These are phyloP conservation scores for Yamadazyma epiphylla DNA, from an alignment of 1,139 yeast genomes.

Conservation along the genomic window DNA sequence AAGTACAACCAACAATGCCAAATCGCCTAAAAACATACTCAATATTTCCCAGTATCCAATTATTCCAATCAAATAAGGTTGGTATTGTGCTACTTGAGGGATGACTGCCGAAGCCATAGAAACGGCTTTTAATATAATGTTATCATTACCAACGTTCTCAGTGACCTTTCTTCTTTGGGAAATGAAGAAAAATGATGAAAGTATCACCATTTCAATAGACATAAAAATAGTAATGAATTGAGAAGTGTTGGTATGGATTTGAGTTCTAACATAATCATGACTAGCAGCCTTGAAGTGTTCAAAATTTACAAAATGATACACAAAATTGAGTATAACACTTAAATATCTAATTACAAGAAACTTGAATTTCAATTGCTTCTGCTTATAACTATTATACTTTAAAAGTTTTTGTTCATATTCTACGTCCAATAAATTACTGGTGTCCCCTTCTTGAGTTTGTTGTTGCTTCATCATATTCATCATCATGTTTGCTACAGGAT, in stretches of 20 bases:
- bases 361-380: constrained; percentile 27
- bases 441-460: constrained; percentile 8
- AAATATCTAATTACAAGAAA: constrained; percentile 30
- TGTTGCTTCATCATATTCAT: constrained; percentile 17
- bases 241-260: constrained; percentile 9
- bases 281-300: constrained; percentile 29
- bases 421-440: constrained; percentile 17
- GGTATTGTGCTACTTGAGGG: constrained; percentile 30
- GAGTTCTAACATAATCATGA: constrained; percentile 19
- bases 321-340: constrained; percentile 26
- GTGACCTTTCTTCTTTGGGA: constrained; percentile 23
- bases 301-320: constrained; percentile 27
- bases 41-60: constrained; percentile 37
- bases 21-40: constrained; percentile 35
- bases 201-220: constrained; percentile 30
- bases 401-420: constrained; percentile 29
- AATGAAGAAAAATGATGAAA: constrained; percentile 32
- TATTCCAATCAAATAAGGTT: constrained; percentile 25
- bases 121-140: constrained; percentile 25
- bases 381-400: constrained; percentile 30
- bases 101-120: constrained; percentile 33
- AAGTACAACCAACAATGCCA: constrained; percentile 34
- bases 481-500: constrained; percentile 35
- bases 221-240: constrained; percentile 28
- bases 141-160: constrained; percentile 22